These are phyloP conservation scores for Xylariaceae sp. DNA, from an alignment of 2,329 filamentous ascomycete species.

Conservation along the genomic window DNA sequence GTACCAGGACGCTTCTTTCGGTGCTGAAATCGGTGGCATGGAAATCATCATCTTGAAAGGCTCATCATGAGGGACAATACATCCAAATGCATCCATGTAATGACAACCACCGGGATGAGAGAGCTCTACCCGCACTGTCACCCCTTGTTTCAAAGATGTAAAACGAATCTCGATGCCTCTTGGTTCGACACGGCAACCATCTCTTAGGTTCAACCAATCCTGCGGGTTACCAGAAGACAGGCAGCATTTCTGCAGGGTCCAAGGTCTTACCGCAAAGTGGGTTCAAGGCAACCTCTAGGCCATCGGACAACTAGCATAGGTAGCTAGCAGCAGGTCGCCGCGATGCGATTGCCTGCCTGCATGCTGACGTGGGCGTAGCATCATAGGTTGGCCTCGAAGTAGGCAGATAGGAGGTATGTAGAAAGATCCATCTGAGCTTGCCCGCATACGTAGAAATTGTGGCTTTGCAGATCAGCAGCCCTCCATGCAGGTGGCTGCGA, in stretches of 20 bases:
- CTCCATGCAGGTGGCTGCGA: neutral
- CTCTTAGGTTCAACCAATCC: neutral
- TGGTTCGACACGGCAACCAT: neutral
- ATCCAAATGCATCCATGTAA: neutral
- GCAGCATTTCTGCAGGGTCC: constrained; percentile 11
- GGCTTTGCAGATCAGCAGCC: neutral
- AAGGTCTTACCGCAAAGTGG: constrained; percentile 15
- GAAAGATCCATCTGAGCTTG: neutral
- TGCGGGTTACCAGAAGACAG: neutral
- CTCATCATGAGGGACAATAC: neutral
- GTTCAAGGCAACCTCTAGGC: constrained; percentile 3
- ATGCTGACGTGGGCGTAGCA: constrained; percentile 35
- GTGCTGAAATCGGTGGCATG: neutral
- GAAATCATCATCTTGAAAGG: neutral
- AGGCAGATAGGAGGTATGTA: constrained; percentile 7
- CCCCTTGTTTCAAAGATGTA: neutral
- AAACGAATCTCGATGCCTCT: constrained; percentile 1
- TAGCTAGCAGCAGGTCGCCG: constrained; percentile 10
- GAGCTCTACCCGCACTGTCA: neutral
- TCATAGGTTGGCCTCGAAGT: constrained; percentile 25
- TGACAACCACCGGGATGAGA: neutral
- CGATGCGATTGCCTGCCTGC: constrained; percentile 25
- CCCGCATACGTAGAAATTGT: neutral
- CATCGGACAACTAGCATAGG: constrained; percentile 7
- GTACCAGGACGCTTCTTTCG: neutral